A percentile compares a stretch with the other conserved stretches of the same genome.
phyloP scores from a whole-genome alignment of 495 filamentous ascomycete genomes.

The Cudoniella acicularis region DNA sequence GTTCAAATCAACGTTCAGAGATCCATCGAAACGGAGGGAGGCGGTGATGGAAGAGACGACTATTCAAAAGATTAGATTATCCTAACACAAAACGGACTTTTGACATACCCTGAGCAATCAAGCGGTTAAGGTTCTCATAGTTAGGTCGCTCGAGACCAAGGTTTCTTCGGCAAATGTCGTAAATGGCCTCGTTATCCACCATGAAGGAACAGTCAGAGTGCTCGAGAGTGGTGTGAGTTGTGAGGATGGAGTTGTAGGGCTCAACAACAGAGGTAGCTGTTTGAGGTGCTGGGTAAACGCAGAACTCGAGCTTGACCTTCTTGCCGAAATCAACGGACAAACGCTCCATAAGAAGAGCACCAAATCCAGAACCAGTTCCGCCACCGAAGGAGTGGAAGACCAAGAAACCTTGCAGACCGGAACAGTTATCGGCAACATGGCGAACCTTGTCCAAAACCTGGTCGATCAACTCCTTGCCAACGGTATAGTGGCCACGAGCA shows the following conservation, averaged over 20 bases:
- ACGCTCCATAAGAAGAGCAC: constrained; percentile 95
- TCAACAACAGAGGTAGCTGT: constrained; percentile 96
- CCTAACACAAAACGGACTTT: constrained; percentile 9
- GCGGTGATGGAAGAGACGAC: constrained; percentile 98
- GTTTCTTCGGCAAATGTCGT: constrained; percentile 98
- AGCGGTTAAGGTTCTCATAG: constrained; percentile 96
- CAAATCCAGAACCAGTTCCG: constrained; percentile 97
- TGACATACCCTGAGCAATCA: constrained; percentile 84
- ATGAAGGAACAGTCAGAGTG: constrained; percentile 99
- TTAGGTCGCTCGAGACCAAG: constrained; percentile 94
- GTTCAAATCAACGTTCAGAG: constrained; percentile 98
- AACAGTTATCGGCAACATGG: constrained; percentile 93
- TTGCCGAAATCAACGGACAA: constrained; percentile 97
- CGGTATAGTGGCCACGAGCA: constrained; percentile 97
- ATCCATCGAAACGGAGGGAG: constrained; percentile 96
- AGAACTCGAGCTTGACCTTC: constrained; percentile 99
- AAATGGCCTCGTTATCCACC: constrained; percentile 99
- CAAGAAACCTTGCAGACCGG: constrained; percentile 95
- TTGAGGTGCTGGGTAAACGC: constrained; percentile 95
- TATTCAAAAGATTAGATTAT: constrained; percentile 24
- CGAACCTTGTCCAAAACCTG: constrained; percentile 95
- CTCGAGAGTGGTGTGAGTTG: constrained; percentile 97
- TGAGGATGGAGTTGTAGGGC: constrained; percentile 98
- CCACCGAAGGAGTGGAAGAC: constrained; percentile 99
- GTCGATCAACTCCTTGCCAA: constrained; percentile 98